Evolutionary conservation across 371 early-diverging fungal genomes (phyloP).

Genomic region (Zancudomyces culisetae): DNA sequence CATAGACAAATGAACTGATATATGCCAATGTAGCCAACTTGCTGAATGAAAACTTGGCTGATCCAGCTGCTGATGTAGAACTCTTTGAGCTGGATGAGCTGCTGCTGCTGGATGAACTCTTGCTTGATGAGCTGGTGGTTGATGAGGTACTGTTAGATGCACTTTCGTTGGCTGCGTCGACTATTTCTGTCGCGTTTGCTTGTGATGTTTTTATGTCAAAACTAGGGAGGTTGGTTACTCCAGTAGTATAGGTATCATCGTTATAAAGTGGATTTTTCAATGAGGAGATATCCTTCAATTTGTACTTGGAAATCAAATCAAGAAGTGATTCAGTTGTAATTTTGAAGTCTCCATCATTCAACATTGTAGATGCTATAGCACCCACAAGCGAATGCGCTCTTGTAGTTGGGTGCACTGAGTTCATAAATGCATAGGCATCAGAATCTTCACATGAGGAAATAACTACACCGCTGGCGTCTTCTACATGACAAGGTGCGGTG

Average conservation of each 20-base stretch:
- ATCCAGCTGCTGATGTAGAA: too few relatives aligned
- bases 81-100: too few relatives aligned
- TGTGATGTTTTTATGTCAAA: background rate
- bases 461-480: background rate
- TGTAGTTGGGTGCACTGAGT: constrained; percentile 2
- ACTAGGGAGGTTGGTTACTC: background rate
- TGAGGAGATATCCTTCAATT: too few relatives aligned
- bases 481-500: background rate
- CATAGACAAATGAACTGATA: too few relatives aligned
- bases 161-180: too few relatives aligned
- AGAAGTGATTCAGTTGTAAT: background rate
- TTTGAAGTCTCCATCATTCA: too few relatives aligned
- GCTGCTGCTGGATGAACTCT: too few relatives aligned
- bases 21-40: too few relatives aligned
- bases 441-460: constrained; percentile 5
- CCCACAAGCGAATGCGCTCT: background rate
- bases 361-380: background rate
- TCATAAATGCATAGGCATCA: background rate
- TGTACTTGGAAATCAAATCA: background rate
- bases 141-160: too few relatives aligned
- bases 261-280: too few relatives aligned
- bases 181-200: background rate
- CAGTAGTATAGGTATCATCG: background rate
- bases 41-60: too few relatives aligned
- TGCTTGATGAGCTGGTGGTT: too few relatives aligned